Base-by-base conservation (phyloP, 2,329 filamentous ascomycete genomes). In the Fusarium transvaalense region DNA sequence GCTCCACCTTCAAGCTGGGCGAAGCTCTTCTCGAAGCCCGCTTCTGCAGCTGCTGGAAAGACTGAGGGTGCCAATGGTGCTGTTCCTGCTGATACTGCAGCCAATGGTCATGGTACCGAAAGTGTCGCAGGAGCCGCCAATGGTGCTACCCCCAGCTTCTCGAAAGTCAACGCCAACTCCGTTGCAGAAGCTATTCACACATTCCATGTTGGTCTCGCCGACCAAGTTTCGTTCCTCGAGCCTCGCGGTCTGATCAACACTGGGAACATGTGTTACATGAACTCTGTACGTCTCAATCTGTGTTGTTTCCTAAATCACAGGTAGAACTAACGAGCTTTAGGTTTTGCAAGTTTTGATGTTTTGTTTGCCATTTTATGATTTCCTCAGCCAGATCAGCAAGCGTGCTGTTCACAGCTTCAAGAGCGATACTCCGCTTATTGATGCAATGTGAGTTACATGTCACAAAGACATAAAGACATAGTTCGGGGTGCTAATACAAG, bases 251-350 rank as follows among this genome's bases (percentile, higher is more conserved):
- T 99, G 76, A 92, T 97, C 71, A 99, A 99, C 81, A 97, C 95
- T 39, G 96, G 96, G 50, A 98, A 99, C 77, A 97, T 98, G 92
- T 99, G 96, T 81, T 99, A 99, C 82, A 98, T 99, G 96, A 99
- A 98, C 83, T 97, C 96, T 68, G 95, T 97, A 85, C 82, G 92
- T 82, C 31, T 9, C 5, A 9, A 23, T 15, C 12, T 10, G 4
- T 9, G 21, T 4, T 32, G 4, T n/a, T 17, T 9, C 12, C 7
- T 13, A 56, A 71, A 15, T 41, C 14, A 10, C n/a, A 10, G 1
- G 19, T 61, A 80, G 2, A 17, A 19, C 58, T 85, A 75, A 86
- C 71, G 31, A 37, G 10, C 10, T 41, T 10, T 70, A 97, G 94
- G 91, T 98, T 78, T 86, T 99, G 70, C 96, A 99, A 91, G 92